Conservation (phyloP, 139 green algal genomes). For the Dunaliella sp. region DNA sequence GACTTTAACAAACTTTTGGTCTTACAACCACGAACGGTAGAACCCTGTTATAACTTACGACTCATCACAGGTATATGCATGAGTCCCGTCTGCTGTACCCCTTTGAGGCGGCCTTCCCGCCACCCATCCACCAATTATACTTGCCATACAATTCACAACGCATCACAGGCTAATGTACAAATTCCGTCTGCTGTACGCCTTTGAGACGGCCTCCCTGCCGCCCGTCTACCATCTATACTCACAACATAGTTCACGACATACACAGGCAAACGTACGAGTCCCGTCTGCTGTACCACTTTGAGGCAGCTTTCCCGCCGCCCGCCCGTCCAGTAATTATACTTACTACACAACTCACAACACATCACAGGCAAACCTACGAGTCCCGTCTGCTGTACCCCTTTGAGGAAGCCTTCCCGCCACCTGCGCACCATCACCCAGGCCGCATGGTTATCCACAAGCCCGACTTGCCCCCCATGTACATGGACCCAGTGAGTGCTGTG, state of each 20-base stretch:
- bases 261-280: slow-evolving; percentile 71
- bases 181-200: slow-evolving; percentile 73
- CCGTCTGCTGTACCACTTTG: slow-evolving; percentile 61
- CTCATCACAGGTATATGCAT: slow-evolving; percentile 67
- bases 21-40: too few species aligned
- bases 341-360: too few species aligned
- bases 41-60: too few species aligned
- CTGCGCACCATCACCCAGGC: slow-evolving; percentile 65
- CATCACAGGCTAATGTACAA: slow-evolving; percentile 75
- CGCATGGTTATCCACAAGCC: slow-evolving; percentile 82
- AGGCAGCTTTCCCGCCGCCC: too few species aligned
- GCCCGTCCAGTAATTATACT: too few species aligned
- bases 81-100: slow-evolving; percentile 68
- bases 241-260: too few species aligned
- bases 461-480: slow-evolving; percentile 53
- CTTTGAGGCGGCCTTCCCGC: too few species aligned
- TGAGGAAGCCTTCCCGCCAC: slow-evolving; percentile 76
- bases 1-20: too few species aligned
- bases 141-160: too few species aligned
- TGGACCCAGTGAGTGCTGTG: too few species aligned
- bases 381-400: slow-evolving; percentile 77
- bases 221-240: slow-evolving; percentile 72
- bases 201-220: slow-evolving; percentile 76
- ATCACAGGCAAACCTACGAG: slow-evolving; percentile 74
- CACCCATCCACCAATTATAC: too few species aligned